Conservation (phyloP, 495 filamentous ascomycete species). For the Neurospora sp. region DNA sequence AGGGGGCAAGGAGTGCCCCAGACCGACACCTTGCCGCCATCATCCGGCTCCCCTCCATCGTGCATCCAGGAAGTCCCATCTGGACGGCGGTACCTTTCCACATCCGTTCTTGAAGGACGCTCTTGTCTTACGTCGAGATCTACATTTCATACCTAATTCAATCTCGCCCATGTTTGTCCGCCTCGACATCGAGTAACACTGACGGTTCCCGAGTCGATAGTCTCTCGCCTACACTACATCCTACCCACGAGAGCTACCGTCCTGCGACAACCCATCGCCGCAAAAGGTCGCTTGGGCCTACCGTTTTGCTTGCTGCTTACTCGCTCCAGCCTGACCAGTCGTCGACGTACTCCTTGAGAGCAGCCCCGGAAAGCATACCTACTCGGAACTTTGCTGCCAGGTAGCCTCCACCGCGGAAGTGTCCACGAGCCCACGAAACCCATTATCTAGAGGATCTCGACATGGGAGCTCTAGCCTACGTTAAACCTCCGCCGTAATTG, state of each 20-base stretch:
- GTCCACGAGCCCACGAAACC: not conserved
- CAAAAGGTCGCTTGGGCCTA: not conserved
- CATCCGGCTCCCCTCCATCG: not conserved
- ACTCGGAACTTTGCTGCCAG: not conserved
- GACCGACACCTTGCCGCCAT: not conserved
- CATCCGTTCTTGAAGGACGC: not conserved
- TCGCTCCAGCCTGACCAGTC: not conserved
- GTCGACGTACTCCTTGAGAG: not conserved
- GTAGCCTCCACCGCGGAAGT: not conserved
- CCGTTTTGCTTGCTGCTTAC: not conserved
- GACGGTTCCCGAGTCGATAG: not conserved
- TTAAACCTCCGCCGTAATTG: not conserved
- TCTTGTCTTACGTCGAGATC: not conserved
- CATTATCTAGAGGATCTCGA: not conserved
- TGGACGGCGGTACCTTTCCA: not conserved
- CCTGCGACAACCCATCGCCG: not conserved
- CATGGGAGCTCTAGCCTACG: not conserved
- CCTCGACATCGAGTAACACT: not conserved
- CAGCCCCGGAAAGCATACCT: not conserved
- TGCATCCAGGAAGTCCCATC: not conserved
- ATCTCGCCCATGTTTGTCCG: not conserved
- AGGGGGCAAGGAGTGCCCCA: not conserved
- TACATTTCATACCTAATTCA: not conserved
- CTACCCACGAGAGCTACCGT: not conserved
- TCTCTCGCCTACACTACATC: not conserved